Evolutionary conservation across 1,139 yeast genomes (phyloP), one percentile per base, ranked within the genome.

Genomic region (Nakaseomyces kungkrabaensis): DNA sequence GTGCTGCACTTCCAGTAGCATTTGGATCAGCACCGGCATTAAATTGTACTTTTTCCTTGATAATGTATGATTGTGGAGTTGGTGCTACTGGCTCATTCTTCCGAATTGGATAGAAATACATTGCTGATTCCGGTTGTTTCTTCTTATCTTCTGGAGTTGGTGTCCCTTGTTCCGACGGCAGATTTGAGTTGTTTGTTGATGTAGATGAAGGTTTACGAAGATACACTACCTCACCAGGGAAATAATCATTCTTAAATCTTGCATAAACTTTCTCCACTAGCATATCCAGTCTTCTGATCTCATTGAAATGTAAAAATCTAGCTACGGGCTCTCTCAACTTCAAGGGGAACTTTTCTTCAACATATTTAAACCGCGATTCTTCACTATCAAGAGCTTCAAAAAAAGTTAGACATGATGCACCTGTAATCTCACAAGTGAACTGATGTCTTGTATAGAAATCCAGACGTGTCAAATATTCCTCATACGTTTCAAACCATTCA

Each of bases 341-440:
- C 58, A 90, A 95, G 1, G 98, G 98, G 65, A 92, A 92, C 63
- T 79, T 79, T 53, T 76, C 74, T 60, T 89, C 95, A 51, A 90
- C 89, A 54, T 78, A 82, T 54, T 73, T 72, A 61, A 83, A 78
- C 65, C 85, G 92, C 47, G 68, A 68, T 54, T 73, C 75, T 69
- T 92, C 98, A 57, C 87, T 81, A 52, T 81, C 79, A 46, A 79
- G 73, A 0, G 98, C 98, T 62, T 92, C 95, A 65, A 89, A 89
- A 65, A 79, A 92, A 0, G 96, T 87, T 51, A 90, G 74, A 60
- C 95, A 85, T 22, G 96, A 85, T 61, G 89, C 88, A 27, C 98
- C 98, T 0, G 97, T 88, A 50, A 92, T 84, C 70, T 92, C 98
- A 70, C 97, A 92, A 5, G 89, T 95, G 69, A 92, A 92, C 65